Evolutionary conservation across 169 alveolate species (phyloP).

Genomic region (Plasmodium fragile): DNA sequence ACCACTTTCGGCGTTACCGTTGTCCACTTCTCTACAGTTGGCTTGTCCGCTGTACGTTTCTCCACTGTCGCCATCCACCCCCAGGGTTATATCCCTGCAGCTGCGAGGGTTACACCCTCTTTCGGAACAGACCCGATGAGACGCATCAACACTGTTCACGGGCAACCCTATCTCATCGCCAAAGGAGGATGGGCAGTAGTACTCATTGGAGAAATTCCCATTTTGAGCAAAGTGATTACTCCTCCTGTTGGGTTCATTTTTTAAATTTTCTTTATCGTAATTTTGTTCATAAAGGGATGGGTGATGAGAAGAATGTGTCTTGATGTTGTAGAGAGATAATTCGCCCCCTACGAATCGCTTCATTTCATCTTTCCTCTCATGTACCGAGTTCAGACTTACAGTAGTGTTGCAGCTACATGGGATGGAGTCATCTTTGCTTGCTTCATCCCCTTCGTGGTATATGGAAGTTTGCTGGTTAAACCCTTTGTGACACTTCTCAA

Average conservation of each 20-base stretch:
- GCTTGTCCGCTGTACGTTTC: not conserved
- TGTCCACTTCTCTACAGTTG: not conserved
- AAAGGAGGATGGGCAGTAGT: not conserved
- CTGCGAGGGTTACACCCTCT: not conserved
- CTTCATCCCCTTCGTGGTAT: not conserved
- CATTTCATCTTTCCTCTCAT: not conserved
- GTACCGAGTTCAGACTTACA: not conserved
- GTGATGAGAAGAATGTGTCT: not conserved
- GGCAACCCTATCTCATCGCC: not conserved
- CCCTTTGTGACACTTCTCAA: not conserved
- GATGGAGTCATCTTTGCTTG: not conserved
- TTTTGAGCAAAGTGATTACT: not conserved
- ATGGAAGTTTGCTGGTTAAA: not conserved
- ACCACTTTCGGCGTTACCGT: not conserved
- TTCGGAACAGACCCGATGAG: not conserved
- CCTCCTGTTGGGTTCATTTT: not conserved
- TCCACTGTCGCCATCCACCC: not conserved
- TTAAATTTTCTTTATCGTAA: not conserved
- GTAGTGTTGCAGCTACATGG: not conserved
- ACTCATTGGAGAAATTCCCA: not conserved
- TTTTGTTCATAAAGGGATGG: not conserved
- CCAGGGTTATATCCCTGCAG: not conserved
- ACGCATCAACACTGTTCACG: not conserved
- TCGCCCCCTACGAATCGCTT: not conserved
- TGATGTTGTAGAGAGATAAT: not conserved